These are phyloP conservation scores for Symbiodinium pilosum DNA, from an alignment of 73 alveolate species.

Conservation along the genomic window DNA sequence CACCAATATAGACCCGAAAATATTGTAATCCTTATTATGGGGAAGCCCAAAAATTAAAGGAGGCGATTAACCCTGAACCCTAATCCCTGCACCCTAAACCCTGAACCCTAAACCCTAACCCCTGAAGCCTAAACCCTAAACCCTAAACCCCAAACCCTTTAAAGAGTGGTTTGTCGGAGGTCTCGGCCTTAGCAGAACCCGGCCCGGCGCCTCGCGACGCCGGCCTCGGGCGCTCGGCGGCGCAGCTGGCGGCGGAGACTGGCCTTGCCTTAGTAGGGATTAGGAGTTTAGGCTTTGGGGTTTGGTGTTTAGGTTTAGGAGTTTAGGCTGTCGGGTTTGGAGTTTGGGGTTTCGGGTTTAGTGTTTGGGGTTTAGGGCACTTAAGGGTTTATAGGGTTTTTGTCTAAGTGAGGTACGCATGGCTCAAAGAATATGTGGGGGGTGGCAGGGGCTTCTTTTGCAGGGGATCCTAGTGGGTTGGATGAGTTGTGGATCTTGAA, in stretches of 20 bases:
- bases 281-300: too few species aligned
- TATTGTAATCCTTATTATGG: too few species aligned
- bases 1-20: too few species aligned
- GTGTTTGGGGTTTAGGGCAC: background rate
- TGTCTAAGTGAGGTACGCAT: too few species aligned
- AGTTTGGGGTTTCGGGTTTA: background rate
- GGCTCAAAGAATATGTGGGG: too few species aligned
- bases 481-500: too few species aligned
- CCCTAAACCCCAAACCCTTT: background rate
- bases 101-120: background rate
- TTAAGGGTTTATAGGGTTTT: background rate
- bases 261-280: background rate
- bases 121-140: background rate
- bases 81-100: background rate
- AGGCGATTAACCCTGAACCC: background rate
- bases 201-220: background rate
- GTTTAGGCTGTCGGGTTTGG: background rate
- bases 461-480: too few species aligned
- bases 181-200: background rate
- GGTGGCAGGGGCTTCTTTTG: too few species aligned
- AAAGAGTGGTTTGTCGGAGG: too few species aligned
- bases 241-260: constrained; percentile 8
- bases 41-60: background rate
- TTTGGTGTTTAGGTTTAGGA: background rate
- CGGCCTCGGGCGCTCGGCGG: background rate